Evolutionary conservation across 2,329 filamentous ascomycete genomes (phyloP).

Genomic region (Venturia oleaginea): DNA sequence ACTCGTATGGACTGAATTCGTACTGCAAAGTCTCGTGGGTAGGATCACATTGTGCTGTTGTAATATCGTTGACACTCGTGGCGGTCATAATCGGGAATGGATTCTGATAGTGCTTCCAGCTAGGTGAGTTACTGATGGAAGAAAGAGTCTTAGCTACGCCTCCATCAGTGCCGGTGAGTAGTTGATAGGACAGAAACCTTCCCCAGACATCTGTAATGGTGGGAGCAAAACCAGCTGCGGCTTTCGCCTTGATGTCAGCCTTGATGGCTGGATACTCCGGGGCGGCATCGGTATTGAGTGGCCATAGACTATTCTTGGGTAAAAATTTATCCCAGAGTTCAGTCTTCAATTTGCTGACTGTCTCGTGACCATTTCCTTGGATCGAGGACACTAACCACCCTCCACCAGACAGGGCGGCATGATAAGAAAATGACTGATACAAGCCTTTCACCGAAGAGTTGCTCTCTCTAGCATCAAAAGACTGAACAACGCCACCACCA

Average conservation of each 20-base stretch:
- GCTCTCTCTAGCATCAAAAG: slow-evolving; percentile 35
- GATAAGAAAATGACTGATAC: slow-evolving; percentile 38
- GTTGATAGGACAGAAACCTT: slow-evolving; percentile 32
- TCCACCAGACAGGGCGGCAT: slow-evolving; percentile 39
- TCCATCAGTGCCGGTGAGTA: slow-evolving; percentile 30
- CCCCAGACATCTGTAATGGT: slow-evolving; percentile 36
- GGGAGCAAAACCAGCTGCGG: slow-evolving; percentile 29
- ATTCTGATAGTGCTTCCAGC: slow-evolving; percentile 32
- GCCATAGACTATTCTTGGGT: slow-evolving; percentile 28
- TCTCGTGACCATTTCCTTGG: slow-evolving; percentile 39
- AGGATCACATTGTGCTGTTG: slow-evolving; percentile 27
- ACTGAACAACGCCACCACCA: slow-evolving; percentile 34
- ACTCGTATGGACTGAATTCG: slow-evolving; percentile 58
- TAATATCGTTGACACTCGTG: slow-evolving; percentile 24
- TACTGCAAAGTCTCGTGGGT: slow-evolving; percentile 49
- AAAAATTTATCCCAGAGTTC: slow-evolving; percentile 35
- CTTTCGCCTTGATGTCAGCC: slow-evolving; percentile 28
- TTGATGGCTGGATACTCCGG: slow-evolving; percentile 25
- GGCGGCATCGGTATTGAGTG: slow-evolving; percentile 24
- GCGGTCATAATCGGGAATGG: slow-evolving; percentile 40
- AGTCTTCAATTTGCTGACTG: slow-evolving; percentile 31
- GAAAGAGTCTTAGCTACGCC: slow-evolving; percentile 29
- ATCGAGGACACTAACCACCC: slow-evolving; percentile 38
- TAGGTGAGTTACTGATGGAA: slow-evolving; percentile 25
- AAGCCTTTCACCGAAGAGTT: slow-evolving; percentile 32